Conservation (phyloP, 225 moss, liverwort and hornwort species). For the Pseudoscleropodium purum region DNA sequence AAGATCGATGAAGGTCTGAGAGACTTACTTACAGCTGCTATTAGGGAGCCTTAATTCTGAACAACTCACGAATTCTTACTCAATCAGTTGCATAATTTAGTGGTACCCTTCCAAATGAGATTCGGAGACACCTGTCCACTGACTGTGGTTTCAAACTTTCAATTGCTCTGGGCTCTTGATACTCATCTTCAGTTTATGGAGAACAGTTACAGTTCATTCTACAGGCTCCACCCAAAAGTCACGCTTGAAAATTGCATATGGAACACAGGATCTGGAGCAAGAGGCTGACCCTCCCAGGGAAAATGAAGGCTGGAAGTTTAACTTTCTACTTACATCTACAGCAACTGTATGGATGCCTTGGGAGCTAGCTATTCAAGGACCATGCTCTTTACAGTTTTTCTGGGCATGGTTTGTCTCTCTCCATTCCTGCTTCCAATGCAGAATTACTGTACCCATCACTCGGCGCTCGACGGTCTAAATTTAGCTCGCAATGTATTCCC, state of each 20-base stretch:
- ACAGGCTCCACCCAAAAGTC: slow-evolving; percentile 17
- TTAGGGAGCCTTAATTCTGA: background rate
- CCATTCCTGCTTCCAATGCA: no score
- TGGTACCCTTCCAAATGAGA: background rate
- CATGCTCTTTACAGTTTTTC: slow-evolving; percentile 24
- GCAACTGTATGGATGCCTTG: background rate
- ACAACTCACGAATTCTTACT: background rate
- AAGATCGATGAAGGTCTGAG: background rate
- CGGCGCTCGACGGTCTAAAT: background rate
- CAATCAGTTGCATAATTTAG: background rate
- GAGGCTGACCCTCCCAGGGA: background rate
- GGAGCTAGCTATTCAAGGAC: background rate
- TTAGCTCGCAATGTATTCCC: background rate
- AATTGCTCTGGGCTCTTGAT: background rate
- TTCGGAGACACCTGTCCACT: background rate
- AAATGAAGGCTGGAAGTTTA: background rate
- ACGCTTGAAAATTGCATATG: slow-evolving; percentile 12
- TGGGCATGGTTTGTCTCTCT: no score
- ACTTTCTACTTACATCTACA: slow-evolving; percentile 10
- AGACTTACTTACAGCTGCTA: no score
- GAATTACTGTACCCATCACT: no score
- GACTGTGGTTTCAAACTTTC: background rate
- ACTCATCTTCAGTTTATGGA: background rate
- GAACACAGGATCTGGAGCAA: slow-evolving; percentile 8
- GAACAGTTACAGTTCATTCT: slow-evolving; percentile 5